These are phyloP conservation scores for Cardamine occulta DNA, from an alignment of 345 rosid species.

Conservation along the genomic window DNA sequence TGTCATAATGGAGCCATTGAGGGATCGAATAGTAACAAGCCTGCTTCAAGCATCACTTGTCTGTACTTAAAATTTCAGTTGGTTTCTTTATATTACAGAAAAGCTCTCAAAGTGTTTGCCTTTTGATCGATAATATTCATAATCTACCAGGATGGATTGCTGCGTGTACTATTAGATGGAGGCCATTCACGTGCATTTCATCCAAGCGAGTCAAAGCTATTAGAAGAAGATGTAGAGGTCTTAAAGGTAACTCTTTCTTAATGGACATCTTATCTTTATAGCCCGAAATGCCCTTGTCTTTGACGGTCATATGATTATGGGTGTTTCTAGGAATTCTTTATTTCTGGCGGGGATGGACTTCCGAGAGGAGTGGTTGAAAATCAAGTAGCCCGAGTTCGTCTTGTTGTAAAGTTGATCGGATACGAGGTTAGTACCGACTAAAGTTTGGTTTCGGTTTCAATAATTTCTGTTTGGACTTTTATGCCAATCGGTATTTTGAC, in stretches of 20 bases:
- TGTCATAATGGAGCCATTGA: constrained; percentile 79
- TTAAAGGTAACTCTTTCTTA: constrained; percentile 65
- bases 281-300: background rate
- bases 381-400: constrained; percentile 84
- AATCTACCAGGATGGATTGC: constrained; percentile 75
- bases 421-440: constrained; percentile 64
- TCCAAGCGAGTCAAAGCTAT: constrained; percentile 70
- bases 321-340: constrained; percentile 77
- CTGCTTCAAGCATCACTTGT: constrained; percentile 97
- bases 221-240: constrained; percentile 87
- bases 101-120: constrained; percentile 31
- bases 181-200: constrained; percentile 73
- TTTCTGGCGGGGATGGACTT: constrained; percentile 97
- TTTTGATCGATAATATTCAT: constrained; percentile 2
- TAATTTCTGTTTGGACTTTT: background rate
- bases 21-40: constrained; percentile 94
- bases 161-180: constrained; percentile 88
- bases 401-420: constrained; percentile 73
- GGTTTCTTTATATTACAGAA: background rate
- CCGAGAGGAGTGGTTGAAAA: constrained; percentile 98
- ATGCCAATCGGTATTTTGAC: background rate
- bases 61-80: constrained; percentile 39
- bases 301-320: constrained; percentile 4
- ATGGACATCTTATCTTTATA: background rate
- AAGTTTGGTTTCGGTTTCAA: background rate